Evolutionary conservation across 768 basidiomycete genomes (phyloP).

Genomic region (Boletus sp.): DNA sequence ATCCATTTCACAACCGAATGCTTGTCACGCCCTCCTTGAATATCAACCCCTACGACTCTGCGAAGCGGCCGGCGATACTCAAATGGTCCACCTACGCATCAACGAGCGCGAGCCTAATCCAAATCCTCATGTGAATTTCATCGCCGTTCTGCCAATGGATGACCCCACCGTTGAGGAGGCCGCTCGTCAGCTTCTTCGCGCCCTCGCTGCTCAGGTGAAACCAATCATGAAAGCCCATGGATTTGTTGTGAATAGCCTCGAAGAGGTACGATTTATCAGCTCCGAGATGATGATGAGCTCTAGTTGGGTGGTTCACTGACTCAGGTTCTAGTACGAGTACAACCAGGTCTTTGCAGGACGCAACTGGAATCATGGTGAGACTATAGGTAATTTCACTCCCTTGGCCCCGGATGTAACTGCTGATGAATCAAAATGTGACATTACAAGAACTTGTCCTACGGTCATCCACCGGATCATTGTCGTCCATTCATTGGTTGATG

Average conservation of each 20-base stretch:
- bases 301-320: background rate
- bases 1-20: background rate
- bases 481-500: conserved; percentile 66
- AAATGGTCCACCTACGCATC: conserved; percentile 68
- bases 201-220: conserved; percentile 79
- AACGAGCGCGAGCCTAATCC: conserved; percentile 72
- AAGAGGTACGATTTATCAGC: conserved; percentile 56
- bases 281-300: background rate
- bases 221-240: conserved; percentile 83
- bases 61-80: background rate
- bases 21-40: background rate
- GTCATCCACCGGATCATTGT: conserved; percentile 56
- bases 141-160: conserved; percentile 49
- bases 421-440: background rate
- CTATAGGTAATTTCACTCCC: conserved; percentile 51
- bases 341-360: conserved; percentile 78
- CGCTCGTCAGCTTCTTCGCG: conserved; percentile 69
- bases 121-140: conserved; percentile 77
- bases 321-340: conserved; percentile 60
- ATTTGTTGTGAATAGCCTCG: conserved; percentile 72
- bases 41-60: background rate
- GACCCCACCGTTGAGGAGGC: conserved; percentile 52
- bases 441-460: conserved; percentile 71
- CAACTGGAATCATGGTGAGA: conserved; percentile 85
- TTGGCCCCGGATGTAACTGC: background rate